phyloP scores from a whole-genome alignment of 2,329 filamentous ascomycete species.

The Colletotrichum tabaci region DNA sequence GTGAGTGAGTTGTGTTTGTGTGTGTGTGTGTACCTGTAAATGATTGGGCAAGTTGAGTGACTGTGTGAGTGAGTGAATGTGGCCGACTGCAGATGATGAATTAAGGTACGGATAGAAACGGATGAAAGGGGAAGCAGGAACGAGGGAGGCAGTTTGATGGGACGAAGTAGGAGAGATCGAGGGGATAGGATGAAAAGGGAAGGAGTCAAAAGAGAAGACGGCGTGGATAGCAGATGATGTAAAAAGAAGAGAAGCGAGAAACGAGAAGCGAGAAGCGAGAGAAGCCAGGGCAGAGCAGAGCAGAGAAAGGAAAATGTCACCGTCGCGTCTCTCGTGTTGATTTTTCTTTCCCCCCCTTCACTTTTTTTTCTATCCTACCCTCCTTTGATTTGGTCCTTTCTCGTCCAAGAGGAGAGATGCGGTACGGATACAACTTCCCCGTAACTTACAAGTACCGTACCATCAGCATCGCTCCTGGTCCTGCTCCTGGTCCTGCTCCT shows the following conservation, averaged over 20 bases:
- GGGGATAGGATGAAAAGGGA: background rate
- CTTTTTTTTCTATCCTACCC: background rate
- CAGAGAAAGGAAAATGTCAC: background rate
- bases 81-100: background rate
- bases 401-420: background rate
- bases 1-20: background rate
- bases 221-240: background rate
- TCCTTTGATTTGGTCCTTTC: background rate
- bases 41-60: background rate
- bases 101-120: too few relatives aligned
- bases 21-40: background rate
- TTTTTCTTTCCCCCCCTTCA: background rate
- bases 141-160: background rate
- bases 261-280: conserved; percentile 1
- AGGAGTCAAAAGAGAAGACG: background rate
- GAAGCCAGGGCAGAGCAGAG: background rate
- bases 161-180: background rate
- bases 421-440: conserved; percentile 7
- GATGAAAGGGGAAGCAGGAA: background rate
- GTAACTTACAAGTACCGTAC: background rate
- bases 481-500: too few relatives aligned
- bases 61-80: background rate
- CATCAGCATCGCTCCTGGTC: conserved; percentile 3
- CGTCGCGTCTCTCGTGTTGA: background rate
- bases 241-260: conserved; percentile 1